These are phyloP conservation scores for Entrophospora sp. DNA, from an alignment of 192 early-diverging fungal genomes.

Conservation along the genomic window DNA sequence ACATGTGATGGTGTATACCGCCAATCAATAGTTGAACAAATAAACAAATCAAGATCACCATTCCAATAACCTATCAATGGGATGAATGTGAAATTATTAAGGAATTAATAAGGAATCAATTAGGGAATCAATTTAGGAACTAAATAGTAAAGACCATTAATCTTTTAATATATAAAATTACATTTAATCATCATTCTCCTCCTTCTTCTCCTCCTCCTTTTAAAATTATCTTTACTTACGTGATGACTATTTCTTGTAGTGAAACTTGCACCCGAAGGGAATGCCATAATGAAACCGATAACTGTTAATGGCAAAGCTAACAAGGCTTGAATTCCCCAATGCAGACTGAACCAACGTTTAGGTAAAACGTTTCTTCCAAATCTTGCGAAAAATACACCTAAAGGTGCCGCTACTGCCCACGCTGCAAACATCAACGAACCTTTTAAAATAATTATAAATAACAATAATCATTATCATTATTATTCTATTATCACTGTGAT, in stretches of 20 bases:
- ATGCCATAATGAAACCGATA: neutral
- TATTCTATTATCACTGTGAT: neutral
- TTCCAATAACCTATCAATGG: neutral
- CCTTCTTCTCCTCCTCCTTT: neutral
- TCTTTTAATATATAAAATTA: neutral
- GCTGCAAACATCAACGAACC: neutral
- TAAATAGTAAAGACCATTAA: neutral
- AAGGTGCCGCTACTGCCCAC: neutral
- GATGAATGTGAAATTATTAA: neutral
- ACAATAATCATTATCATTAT: neutral
- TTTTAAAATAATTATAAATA: neutral
- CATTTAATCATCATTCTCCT: neutral
- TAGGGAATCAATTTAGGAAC: neutral
- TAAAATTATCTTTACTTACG: neutral
- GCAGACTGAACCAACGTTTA: neutral
- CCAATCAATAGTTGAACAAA: constrained; percentile 8
- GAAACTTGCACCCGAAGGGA: neutral
- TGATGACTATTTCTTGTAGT: neutral
- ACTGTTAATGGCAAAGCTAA: neutral
- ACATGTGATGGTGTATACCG: constrained; percentile 7
- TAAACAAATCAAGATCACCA: neutral
- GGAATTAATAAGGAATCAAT: neutral
- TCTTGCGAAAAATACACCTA: constrained; percentile 6
- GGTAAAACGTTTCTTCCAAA: neutral
- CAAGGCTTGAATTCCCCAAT: constrained; percentile 6